These are phyloP conservation scores for Alternaria sp. DNA, from an alignment of 2,329 filamentous ascomycete genomes.

Conservation along the genomic window DNA sequence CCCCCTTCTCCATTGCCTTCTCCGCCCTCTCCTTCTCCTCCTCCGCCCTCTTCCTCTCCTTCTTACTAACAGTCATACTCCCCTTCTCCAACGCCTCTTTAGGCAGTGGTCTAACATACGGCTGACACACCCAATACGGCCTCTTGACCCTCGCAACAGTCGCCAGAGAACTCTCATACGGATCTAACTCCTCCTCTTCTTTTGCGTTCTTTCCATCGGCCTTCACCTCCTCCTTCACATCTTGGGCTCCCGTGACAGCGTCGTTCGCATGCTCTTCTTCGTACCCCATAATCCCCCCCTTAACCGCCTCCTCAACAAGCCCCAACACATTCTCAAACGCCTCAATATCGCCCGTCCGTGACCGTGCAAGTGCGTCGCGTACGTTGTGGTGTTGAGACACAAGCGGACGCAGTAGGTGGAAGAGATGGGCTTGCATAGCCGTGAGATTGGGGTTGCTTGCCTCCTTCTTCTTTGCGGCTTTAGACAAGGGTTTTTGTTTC, in stretches of 20 bases:
- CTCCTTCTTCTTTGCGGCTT: slow-evolving; percentile 57
- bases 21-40: slow-evolving; percentile 53
- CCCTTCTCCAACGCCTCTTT: slow-evolving; percentile 87
- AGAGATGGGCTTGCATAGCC: slow-evolving; percentile 89
- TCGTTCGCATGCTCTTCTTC: slow-evolving; percentile 52
- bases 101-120: slow-evolving; percentile 83
- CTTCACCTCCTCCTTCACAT: too few relatives aligned
- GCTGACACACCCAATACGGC: slow-evolving; percentile 90
- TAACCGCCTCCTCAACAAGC: slow-evolving; percentile 77
- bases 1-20: slow-evolving; percentile 44
- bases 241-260: too few relatives aligned
- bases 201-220: too few relatives aligned
- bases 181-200: slow-evolving; percentile 23
- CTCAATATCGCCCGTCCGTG: slow-evolving; percentile 71
- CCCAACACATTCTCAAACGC: slow-evolving; percentile 77
- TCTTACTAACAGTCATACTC: slow-evolving; percentile 75
- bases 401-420: slow-evolving; percentile 85
- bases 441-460: slow-evolving; percentile 70
- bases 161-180: slow-evolving; percentile 65
- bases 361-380: slow-evolving; percentile 79
- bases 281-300: slow-evolving; percentile 73
- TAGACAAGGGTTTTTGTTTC: slow-evolving; percentile 40
- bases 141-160: slow-evolving; percentile 74
- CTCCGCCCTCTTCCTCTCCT: slow-evolving; percentile 54
- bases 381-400: slow-evolving; percentile 82